Base-by-base conservation (phyloP, 1,284 basidiomycete genomes). In the Ganoderma multipileum region DNA sequence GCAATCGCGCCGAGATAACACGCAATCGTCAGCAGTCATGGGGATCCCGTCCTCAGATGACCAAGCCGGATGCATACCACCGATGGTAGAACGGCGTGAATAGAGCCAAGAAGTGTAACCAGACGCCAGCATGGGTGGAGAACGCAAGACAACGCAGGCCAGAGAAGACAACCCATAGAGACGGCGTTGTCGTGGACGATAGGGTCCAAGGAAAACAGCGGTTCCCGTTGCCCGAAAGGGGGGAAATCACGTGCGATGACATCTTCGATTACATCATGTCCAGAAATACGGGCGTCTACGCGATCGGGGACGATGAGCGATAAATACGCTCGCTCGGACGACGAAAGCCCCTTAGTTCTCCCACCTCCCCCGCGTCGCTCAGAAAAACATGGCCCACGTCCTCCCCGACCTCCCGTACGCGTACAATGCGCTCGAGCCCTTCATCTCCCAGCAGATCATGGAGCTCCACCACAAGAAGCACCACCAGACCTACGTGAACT, bases 381-480 rank as follows among this genome's bases (percentile, higher is more conserved):
- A 33, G 33, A n/a, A 68, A 59, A 73, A 54, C 63, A 79, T 78
- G 77, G 75, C 77, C 61, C 91, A 95, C 82, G 91, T 90, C 41
- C 90, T 98, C 65, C 97, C 96, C 52, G 85, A 92, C 72, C 87
- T 99, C 57, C 95, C 96, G 39, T 99, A 99, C 83, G 85, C 86
- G 38, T 98, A 98, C 84, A 89, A 97, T 84, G 91, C 89, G n/a
- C 87, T 93, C 68, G 91, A 94, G 79, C 91, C 92, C 16, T 85
- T 88, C 78, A 93, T 95, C 78, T 91, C 89, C 4, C 82, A 86
- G 75, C 89, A 95, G 81, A 97, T 96, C 76, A 96, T 96, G 95
- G 91, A 87, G 69, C 87, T 99, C 71, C 97, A 99, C 82, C 97
- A 99, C 86, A 89, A 90, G 75, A 97, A 96, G 86, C 97, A 99